A percentile compares a stretch with the other conserved stretches of the same genome.
phyloP scores from a whole-genome alignment of 208 protist genomes.

The Trypanosoma cruzi region DNA sequence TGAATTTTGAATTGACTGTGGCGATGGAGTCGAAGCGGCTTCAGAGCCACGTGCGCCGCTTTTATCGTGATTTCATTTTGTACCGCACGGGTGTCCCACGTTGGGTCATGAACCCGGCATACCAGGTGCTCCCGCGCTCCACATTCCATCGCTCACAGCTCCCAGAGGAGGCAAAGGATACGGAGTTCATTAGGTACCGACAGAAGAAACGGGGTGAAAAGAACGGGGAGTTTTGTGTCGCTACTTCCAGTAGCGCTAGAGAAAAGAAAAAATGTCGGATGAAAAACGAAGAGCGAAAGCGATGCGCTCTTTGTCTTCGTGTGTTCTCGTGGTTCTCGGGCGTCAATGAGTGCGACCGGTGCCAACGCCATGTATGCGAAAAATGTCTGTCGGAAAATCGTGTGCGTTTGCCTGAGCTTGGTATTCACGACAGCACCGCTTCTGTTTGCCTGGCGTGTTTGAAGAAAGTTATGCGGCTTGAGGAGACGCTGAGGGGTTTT shows the following conservation, averaged over 20 bases:
- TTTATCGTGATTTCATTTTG: conserved; percentile 28
- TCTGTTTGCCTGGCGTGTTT: conserved; percentile 19
- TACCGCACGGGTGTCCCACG: conserved; percentile 24
- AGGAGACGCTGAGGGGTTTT: not conserved
- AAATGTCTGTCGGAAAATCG: conserved; percentile 15
- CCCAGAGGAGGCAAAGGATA: conserved; percentile 7
- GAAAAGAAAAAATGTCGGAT: not conserved
- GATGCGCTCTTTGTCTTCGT: conserved; percentile 21
- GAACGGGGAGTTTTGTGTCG: not conserved
- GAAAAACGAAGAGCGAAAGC: conserved; percentile 1
- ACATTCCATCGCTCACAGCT: conserved; percentile 18
- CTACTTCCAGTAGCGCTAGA: not conserved
- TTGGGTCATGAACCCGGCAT: conserved; percentile 28
- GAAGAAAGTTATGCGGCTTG: conserved; percentile 11
- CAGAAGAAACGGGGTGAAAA: not conserved
- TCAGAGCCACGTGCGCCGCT: conserved; percentile 21
- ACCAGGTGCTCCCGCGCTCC: conserved; percentile 31
- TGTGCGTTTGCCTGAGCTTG: conserved; percentile 22
- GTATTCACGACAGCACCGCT: not conserved
- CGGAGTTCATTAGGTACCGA: not conserved
- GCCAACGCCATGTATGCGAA: conserved; percentile 25
- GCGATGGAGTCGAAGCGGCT: conserved; percentile 29
- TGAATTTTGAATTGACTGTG: conserved; percentile 15
- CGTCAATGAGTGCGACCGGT: conserved; percentile 22
- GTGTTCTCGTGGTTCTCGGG: conserved; percentile 22